Evolutionary conservation across 148 eudicot genomes (phyloP).

Genomic region (Drosera capensis): DNA sequence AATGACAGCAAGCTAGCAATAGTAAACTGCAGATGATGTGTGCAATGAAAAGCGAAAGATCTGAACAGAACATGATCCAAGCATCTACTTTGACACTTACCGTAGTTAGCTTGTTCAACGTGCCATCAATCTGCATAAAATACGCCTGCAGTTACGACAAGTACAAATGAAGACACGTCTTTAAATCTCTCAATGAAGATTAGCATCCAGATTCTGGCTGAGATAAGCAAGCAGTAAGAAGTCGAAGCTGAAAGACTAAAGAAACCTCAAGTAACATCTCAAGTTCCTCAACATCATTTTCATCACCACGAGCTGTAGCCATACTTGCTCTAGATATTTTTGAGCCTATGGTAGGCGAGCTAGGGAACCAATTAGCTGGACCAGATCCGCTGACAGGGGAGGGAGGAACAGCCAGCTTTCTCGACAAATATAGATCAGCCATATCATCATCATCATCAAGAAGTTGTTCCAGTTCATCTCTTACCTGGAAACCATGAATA

Average conservation of each 20-base stretch:
- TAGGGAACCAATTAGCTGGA: constrained; percentile 9
- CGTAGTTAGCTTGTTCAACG: constrained; percentile 65
- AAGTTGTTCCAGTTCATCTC: constrained; percentile 23
- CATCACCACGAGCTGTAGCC: constrained; percentile 7
- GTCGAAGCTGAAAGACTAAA: neutral
- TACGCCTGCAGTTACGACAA: constrained; percentile 47
- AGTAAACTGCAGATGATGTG: too few species aligned
- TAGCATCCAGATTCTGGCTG: too few species aligned
- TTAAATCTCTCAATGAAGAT: neutral
- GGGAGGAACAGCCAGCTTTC: constrained; percentile 10
- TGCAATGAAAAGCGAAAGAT: too few species aligned
- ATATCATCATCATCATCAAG: constrained; percentile 23
- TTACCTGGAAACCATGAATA: too few species aligned
- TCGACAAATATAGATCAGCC: constrained; percentile 19
- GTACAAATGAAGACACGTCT: neutral
- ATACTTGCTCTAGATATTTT: constrained; percentile 10
- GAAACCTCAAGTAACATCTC: constrained; percentile 20
- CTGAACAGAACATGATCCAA: too few species aligned
- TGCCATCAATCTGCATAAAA: constrained; percentile 81
- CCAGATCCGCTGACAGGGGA: constrained; percentile 11
- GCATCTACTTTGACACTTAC: too few species aligned
- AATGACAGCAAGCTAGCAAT: too few species aligned
- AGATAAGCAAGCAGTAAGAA: neutral
- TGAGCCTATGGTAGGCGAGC: constrained; percentile 10
- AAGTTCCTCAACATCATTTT: constrained; percentile 13